These are phyloP conservation scores for Apiospora pterosperma DNA, from an alignment of 2,329 filamentous ascomycete genomes.

Conservation along the genomic window DNA sequence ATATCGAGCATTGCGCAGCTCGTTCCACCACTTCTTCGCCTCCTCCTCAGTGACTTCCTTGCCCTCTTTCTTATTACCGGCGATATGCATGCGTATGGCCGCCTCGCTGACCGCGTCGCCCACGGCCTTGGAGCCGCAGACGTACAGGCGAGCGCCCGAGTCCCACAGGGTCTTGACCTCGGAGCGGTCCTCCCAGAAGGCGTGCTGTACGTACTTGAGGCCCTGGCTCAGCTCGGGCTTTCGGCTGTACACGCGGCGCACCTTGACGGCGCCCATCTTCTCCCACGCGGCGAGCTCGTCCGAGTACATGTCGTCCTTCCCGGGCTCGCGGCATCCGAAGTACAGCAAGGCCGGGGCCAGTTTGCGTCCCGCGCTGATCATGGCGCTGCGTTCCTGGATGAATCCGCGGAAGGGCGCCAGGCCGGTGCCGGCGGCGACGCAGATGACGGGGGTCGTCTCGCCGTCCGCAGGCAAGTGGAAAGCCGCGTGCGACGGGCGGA, in stretches of 20 bases:
- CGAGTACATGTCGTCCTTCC: constrained; percentile 40
- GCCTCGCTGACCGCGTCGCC: constrained; percentile 44
- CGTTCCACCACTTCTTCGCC: constrained; percentile 45
- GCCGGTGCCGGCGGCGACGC: constrained; percentile 32
- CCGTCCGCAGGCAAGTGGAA: constrained; percentile 23
- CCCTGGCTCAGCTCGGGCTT: constrained; percentile 33
- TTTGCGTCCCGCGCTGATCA: constrained; percentile 23
- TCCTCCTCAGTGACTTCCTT: constrained; percentile 33
- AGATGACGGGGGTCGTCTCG: constrained; percentile 36
- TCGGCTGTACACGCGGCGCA: constrained; percentile 47
- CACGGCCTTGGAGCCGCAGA: constrained; percentile 49
- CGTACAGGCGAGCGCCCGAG: constrained; percentile 42
- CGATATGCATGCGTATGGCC: constrained; percentile 30
- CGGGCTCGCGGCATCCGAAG: constrained; percentile 42
- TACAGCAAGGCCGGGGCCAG: constrained; percentile 46
- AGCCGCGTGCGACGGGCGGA: constrained; percentile 12
- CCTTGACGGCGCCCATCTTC: constrained; percentile 45
- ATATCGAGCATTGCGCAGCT: constrained; percentile 51
- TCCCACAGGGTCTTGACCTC: constrained; percentile 15
- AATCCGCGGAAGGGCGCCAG: constrained; percentile 47
- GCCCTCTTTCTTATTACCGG: constrained; percentile 20
- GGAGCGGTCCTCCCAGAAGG: constrained; percentile 17
- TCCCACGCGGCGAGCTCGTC: constrained; percentile 43
- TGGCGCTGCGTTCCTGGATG: constrained; percentile 39
- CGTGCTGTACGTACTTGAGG: constrained; percentile 30